phyloP scores from a whole-genome alignment of 208 protist genomes.

The Wallacemonas sp. region DNA sequence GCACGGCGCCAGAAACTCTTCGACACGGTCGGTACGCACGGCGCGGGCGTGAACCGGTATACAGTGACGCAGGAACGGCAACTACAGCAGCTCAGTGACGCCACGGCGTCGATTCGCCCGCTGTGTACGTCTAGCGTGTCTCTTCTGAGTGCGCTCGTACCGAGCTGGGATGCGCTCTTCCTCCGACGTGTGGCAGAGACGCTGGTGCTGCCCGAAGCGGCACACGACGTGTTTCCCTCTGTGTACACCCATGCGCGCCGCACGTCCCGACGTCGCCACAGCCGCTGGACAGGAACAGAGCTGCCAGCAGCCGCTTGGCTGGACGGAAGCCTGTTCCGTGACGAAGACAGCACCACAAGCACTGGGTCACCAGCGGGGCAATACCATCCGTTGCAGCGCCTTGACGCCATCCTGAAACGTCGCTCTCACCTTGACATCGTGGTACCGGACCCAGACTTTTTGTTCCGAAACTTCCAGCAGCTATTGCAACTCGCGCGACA shows the following conservation, averaged over 20 bases:
- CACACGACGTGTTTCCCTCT: slow-evolving; percentile 57
- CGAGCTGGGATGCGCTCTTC: slow-evolving; percentile 63
- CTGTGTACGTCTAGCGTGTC: slow-evolving; percentile 41
- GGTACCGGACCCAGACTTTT: slow-evolving; percentile 60
- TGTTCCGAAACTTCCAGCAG: slow-evolving; percentile 53
- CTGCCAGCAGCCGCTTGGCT: not conserved
- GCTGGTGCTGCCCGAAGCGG: slow-evolving; percentile 53
- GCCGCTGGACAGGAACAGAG: not conserved
- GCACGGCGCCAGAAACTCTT: slow-evolving; percentile 31
- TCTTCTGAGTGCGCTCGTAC: slow-evolving; percentile 44
- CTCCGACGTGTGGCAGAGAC: slow-evolving; percentile 45
- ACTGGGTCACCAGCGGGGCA: not conserved
- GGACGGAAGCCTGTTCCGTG: not conserved
- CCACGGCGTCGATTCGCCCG: slow-evolving; percentile 28
- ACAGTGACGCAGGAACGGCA: slow-evolving; percentile 19
- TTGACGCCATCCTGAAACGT: slow-evolving; percentile 41
- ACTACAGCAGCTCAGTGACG: slow-evolving; percentile 32
- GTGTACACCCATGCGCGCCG: not conserved
- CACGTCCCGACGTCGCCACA: not conserved
- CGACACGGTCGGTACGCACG: slow-evolving; percentile 17
- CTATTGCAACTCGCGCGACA: slow-evolving; percentile 61
- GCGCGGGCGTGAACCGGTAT: not conserved
- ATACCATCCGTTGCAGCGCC: slow-evolving; percentile 19
- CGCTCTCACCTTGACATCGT: slow-evolving; percentile 63
- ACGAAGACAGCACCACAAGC: not conserved